A percentile compares a stretch with the other conserved stretches of the same genome.
Evolutionary conservation across 2,329 filamentous ascomycete genomes (phyloP).

Genomic region (Raffaelea arxii): DNA sequence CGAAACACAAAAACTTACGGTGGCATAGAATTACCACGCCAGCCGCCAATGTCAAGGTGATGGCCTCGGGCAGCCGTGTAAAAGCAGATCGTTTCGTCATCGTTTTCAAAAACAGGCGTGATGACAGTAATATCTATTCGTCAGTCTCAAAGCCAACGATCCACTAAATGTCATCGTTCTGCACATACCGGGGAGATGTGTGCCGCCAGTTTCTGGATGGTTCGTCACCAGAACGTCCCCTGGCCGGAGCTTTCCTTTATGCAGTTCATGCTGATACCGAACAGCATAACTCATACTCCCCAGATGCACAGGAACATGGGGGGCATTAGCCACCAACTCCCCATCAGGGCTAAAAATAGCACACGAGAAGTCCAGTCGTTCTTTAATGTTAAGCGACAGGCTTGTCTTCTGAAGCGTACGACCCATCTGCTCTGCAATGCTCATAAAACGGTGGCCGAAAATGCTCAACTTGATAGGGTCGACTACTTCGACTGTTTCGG

Average conservation of each 20-base stretch:
- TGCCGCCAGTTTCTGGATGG: conserved; percentile 79
- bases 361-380: conserved; percentile 74
- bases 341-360: conserved; percentile 71
- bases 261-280: conserved; percentile 66
- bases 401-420: conserved; percentile 70
- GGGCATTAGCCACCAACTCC: conserved; percentile 67
- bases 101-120: conserved; percentile 61
- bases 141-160: too few species aligned
- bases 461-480: conserved; percentile 71
- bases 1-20: too few species aligned
- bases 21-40: too few species aligned
- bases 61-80: conserved; percentile 73
- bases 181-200: conserved; percentile 75
- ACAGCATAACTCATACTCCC: conserved; percentile 82
- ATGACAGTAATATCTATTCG: conserved; percentile 72
- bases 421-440: conserved; percentile 79
- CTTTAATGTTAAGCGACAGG: conserved; percentile 73
- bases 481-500: too few species aligned
- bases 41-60: conserved; percentile 57
- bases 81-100: conserved; percentile 63
- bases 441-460: conserved; percentile 77
- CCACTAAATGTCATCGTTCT: too few species aligned
- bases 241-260: conserved; percentile 57
- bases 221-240: conserved; percentile 50
- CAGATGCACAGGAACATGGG: conserved; percentile 64